Percentiles rank a stretch among this genome's conserved stretches.
These are phyloP conservation scores for Melastoma malabathricum DNA, from an alignment of 345 rosid species.

Conservation along the genomic window DNA sequence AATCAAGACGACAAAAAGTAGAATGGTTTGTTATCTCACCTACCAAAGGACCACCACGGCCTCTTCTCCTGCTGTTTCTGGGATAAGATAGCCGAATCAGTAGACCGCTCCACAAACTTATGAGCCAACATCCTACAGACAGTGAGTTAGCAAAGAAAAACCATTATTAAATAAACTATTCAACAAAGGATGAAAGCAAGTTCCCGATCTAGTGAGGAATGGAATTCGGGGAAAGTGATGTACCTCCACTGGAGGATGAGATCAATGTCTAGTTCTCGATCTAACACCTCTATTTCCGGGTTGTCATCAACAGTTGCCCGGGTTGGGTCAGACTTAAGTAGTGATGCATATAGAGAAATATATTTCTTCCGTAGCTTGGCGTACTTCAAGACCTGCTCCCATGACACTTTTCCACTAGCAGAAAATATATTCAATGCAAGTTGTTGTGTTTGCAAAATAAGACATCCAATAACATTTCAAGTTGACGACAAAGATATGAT, in stretches of 20 bases:
- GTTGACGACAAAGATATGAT: no score
- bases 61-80: slow-evolving; percentile 56
- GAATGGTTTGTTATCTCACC: slow-evolving; percentile 24
- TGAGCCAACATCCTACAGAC: slow-evolving; percentile 89
- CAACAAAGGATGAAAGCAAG: no score
- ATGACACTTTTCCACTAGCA: slow-evolving; percentile 79
- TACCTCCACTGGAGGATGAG: slow-evolving; percentile 94
- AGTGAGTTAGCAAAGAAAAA: no score
- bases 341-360: slow-evolving; percentile 69
- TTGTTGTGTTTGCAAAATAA: neutral
- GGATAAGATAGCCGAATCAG: slow-evolving; percentile 35
- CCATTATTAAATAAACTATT: no score
- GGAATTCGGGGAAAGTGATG: slow-evolving; percentile 16
- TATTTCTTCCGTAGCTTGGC: slow-evolving; percentile 78
- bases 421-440: neutral
- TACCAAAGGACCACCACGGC: slow-evolving; percentile 95
- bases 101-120: slow-evolving; percentile 68
- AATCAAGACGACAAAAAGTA: neutral
- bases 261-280: slow-evolving; percentile 74
- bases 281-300: slow-evolving; percentile 72
- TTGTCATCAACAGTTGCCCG: slow-evolving; percentile 53
- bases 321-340: slow-evolving; percentile 69
- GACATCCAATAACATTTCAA: neutral
- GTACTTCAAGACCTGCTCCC: slow-evolving; percentile 76
- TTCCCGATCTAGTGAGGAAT: no score